A percentile compares a stretch with the other conserved stretches of the same genome.
Conservation (phyloP, 2,329 filamentous ascomycete species). For the Monascus ruber region DNA sequence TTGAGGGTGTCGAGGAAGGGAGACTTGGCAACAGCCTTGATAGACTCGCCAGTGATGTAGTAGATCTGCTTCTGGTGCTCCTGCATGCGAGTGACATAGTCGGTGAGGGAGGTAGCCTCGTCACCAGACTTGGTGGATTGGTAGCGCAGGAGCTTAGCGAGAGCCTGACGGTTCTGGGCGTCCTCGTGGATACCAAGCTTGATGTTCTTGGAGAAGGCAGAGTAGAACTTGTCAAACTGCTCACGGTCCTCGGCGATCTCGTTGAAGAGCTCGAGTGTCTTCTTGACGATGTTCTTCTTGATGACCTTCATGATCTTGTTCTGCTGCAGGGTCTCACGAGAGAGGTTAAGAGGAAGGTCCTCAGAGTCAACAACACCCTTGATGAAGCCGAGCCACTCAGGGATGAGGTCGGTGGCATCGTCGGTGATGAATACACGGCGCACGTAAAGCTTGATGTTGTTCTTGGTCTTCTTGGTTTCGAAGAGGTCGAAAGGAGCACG, state of each 20-base stretch:
- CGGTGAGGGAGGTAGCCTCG: conserved; percentile 82
- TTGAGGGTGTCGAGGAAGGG: conserved; percentile 98
- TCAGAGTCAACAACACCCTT: conserved; percentile 99
- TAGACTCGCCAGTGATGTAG: conserved; percentile 99
- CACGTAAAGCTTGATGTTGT: conserved; percentile 99
- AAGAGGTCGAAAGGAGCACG: conserved; percentile 98
- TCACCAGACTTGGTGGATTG: conserved; percentile 98
- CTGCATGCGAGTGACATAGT: conserved; percentile 98
- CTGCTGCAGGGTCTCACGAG: conserved; percentile 99
- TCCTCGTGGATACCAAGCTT: conserved; percentile 99
- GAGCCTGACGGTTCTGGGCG: conserved; percentile 81
- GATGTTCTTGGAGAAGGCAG: conserved; percentile 99
- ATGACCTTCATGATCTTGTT: conserved; percentile 99
- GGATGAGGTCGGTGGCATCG: conserved; percentile 96
- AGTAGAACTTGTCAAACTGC: conserved; percentile 99
- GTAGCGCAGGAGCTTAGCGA: conserved; percentile 98
- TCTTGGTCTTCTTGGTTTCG: conserved; percentile 99
- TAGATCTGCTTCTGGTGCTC: conserved; percentile 99
- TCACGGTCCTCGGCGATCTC: conserved; percentile 99
- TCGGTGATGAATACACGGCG: conserved; percentile 99
- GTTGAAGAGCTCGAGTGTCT: conserved; percentile 97
- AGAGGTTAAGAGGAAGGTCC: conserved; percentile 98
- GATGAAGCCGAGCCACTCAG: conserved; percentile 98
- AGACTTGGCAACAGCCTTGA: conserved; percentile 96
- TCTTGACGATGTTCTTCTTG: conserved; percentile 99